phyloP scores from a whole-genome alignment of 345 rosid genomes.

The Melaleuca alternifolia region DNA sequence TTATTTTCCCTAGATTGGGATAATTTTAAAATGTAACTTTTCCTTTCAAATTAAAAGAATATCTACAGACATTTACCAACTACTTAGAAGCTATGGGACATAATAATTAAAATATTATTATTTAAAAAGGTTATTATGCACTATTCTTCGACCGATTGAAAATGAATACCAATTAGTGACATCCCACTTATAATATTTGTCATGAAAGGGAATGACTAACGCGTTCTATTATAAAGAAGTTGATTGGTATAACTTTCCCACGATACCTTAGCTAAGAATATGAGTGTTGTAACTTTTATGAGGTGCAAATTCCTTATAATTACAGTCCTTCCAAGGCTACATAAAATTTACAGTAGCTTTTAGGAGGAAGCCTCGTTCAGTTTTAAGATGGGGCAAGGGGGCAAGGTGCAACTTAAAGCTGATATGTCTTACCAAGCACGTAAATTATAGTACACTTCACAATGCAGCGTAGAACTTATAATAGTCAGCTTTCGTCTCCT shows the following conservation, averaged over 20 bases:
- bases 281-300: not conserved
- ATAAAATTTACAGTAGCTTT: not conserved
- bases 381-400: not conserved
- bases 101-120: not conserved
- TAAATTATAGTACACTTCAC: not conserved
- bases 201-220: not conserved
- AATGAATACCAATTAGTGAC: not conserved
- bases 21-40: not conserved
- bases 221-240: not conserved
- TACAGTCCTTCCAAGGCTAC: not conserved
- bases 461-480: not conserved
- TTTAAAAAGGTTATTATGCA: not conserved
- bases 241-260: not conserved
- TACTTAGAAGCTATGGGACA: not conserved
- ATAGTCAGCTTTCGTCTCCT: not conserved
- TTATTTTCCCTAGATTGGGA: not conserved
- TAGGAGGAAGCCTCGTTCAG: not conserved
- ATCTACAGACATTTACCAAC: not conserved
- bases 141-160: not conserved
- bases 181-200: not conserved
- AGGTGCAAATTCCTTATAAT: not conserved
- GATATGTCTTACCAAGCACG: not conserved
- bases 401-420: not conserved
- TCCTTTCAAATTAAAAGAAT: not conserved
- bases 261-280: not conserved